These are phyloP conservation scores for Tylopilus balloui DNA, from an alignment of 768 basidiomycete species.

Conservation along the genomic window DNA sequence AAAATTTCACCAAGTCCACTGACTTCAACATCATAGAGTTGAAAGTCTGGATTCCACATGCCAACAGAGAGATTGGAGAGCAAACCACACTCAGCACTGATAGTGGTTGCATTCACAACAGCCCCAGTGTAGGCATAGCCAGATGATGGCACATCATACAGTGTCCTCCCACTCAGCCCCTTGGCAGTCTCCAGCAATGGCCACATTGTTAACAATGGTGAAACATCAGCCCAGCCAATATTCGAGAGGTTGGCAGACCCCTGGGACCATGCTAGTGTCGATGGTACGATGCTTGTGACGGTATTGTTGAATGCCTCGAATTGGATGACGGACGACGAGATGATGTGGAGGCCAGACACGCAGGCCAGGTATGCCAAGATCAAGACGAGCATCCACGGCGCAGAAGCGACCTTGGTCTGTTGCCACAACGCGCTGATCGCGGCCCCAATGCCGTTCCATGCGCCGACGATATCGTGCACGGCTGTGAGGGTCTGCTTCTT, in stretches of 20 bases:
- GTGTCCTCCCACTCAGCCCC: conserved; percentile 10
- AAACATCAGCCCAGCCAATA: not conserved
- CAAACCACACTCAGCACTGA: conserved; percentile 16
- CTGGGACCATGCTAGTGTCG: not conserved
- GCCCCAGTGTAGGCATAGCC: conserved; percentile 2
- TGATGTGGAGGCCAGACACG: conserved; percentile 21
- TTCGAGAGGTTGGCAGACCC: not conserved
- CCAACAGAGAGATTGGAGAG: conserved; percentile 6
- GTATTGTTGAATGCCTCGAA: not conserved
- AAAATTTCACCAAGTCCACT: too few relatives aligned
- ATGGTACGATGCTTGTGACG: not conserved
- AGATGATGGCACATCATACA: conserved; percentile 17
- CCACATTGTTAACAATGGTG: not conserved
- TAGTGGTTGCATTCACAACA: conserved; percentile 15
- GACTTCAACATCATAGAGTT: too few relatives aligned
- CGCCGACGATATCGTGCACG: conserved; percentile 15
- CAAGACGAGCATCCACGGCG: conserved; percentile 3
- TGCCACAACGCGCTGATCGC: conserved; percentile 17
- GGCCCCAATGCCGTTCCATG: conserved; percentile 25
- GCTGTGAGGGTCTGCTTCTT: conserved; percentile 15
- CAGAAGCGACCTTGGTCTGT: conserved; percentile 15
- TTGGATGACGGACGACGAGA: not conserved
- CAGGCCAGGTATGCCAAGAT: not conserved
- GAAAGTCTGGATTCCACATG: not conserved
- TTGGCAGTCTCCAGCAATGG: conserved; percentile 4